phyloP scores from a whole-genome alignment of 2,329 filamentous ascomycete genomes.

The Penicillium griseofulvum region DNA sequence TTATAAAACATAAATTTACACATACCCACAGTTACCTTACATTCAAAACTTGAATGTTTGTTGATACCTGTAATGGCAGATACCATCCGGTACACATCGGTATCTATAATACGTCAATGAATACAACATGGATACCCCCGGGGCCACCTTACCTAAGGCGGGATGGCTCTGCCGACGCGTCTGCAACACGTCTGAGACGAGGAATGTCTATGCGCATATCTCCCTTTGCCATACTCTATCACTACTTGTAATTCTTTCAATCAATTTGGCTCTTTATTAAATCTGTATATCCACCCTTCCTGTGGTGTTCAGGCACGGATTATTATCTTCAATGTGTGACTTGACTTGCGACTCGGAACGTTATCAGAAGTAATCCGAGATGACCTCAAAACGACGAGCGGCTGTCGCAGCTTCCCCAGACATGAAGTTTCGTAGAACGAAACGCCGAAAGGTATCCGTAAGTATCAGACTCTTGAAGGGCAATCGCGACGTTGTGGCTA shows the following conservation, averaged over 20 bases:
- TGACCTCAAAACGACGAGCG: constrained; percentile 56
- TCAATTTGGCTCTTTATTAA: neutral
- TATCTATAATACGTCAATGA: neutral
- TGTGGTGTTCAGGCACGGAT: neutral
- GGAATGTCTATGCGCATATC: neutral
- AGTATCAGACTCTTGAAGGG: constrained; percentile 35
- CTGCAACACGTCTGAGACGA: neutral
- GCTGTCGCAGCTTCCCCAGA: constrained; percentile 50
- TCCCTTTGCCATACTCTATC: constrained; percentile 1
- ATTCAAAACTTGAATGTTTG: neutral
- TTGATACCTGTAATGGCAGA: neutral
- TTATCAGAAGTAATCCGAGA: constrained; percentile 13
- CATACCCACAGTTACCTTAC: neutral
- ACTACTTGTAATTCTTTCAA: constrained; percentile 1
- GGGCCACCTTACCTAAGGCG: constrained; percentile 5
- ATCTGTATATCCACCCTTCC: neutral
- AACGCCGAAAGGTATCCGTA: constrained; percentile 60
- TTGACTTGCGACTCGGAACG: neutral
- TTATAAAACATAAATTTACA: neutral
- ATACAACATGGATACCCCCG: no score
- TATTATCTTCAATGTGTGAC: neutral
- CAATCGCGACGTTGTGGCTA: neutral
- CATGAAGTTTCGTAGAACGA: constrained; percentile 51
- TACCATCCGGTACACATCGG: neutral
- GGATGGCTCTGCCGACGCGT: constrained; percentile 3